Conservation (phyloP, 2,329 filamentous ascomycete species). For the Aspergillus udagawae region DNA sequence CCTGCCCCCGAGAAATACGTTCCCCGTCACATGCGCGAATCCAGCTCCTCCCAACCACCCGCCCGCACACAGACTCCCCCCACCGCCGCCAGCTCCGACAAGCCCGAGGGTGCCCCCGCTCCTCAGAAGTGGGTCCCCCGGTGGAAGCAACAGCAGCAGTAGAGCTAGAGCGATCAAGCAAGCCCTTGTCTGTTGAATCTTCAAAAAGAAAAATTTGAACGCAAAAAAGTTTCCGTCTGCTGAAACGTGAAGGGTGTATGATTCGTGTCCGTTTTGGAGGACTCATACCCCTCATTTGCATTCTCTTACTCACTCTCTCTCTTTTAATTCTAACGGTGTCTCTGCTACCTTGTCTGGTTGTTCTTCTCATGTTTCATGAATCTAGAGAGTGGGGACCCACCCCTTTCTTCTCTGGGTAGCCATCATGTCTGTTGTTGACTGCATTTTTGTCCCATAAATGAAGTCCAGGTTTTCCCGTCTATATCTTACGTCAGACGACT, state of each 20-base stretch:
- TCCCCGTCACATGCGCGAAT: conserved; percentile 30
- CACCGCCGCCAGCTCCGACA: conserved; percentile 19
- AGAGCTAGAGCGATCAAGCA: conserved; percentile 22
- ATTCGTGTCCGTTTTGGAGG: conserved; percentile 8
- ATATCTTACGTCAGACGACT: conserved; percentile 1
- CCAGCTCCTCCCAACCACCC: conserved; percentile 21
- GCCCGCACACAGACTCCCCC: conserved; percentile 17
- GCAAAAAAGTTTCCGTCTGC: conserved; percentile 7
- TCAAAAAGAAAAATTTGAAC: neutral
- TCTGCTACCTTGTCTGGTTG: neutral
- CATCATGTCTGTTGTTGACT: conserved; percentile 10
- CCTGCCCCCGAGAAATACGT: conserved; percentile 28
- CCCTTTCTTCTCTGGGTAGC: conserved; percentile 3
- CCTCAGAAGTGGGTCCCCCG: conserved; percentile 34
- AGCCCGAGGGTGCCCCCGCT: conserved; percentile 23
- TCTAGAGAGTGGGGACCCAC: neutral
- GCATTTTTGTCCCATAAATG: conserved; percentile 11
- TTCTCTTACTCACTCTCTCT: conserved; percentile 7
- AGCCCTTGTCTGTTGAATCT: neutral
- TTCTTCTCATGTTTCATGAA: conserved; percentile 2
- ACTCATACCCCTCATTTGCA: conserved; percentile 14
- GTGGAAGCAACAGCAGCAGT: conserved; percentile 38
- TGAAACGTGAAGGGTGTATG: conserved; percentile 8
- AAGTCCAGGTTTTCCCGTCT: conserved; percentile 1
- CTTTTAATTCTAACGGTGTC: neutral